Base-by-base conservation (phyloP, 257 asterid species). In the Primulina huaijiensis region DNA sequence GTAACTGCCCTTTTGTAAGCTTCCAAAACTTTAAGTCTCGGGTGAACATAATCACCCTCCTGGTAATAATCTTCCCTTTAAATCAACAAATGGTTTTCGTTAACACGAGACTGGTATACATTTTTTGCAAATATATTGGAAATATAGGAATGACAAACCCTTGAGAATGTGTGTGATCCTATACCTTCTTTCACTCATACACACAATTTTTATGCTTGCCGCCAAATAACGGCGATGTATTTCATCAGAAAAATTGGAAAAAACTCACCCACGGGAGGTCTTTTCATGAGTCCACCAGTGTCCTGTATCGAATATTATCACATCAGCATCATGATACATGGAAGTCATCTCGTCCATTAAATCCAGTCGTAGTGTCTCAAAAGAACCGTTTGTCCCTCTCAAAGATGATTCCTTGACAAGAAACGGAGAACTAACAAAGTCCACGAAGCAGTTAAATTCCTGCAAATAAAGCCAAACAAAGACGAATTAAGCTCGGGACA, bases 241-340 rank as follows among this genome's bases (percentile, higher is more conserved):
- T 57, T 53, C 65, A 33, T 23, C 9, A 5, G 58, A 53, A 58
- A 73, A 34, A 19, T n/a, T 8, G 43, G 29, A 35, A 20, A 23
- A 3, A 61, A 79, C 90, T 81, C 74, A 93, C 98, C 98, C 98
- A 50, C 80, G 86, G 58, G 97, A 87, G 57, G 96, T 92, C 81
- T 92, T 92, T 76, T 92, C 98, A 68, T 92, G 98, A 78, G 98
- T 92, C 98, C 98, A 90, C 98, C 98, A 92, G 71, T 92, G 98
- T 29, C 96, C 98, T 3, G 97, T 92, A 75, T 92, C 90, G 81
- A 93, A 93, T 71, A 93, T 80, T 8, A 93, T 62, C 16, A 93
- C 85, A 76, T 93, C 96, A 0, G 99, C 99, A 74, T 90, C 99
- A 20, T 78, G 88, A 78, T 93, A 93, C 99, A 90, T 87, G 25